Conservation (phyloP, 768 basidiomycete genomes). For the Multifurca ochricompacta region DNA sequence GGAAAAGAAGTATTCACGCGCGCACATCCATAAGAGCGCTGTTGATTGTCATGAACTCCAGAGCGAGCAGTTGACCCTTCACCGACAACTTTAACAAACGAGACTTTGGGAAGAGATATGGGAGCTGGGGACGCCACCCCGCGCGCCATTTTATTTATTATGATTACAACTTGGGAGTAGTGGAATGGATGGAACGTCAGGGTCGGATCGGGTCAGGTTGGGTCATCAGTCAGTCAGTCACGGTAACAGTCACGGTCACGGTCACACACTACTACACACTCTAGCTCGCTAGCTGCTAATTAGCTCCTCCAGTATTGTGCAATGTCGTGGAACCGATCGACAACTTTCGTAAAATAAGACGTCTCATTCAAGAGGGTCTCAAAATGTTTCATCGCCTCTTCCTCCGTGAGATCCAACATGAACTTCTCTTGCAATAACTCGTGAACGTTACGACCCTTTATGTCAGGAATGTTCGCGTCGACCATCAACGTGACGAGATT, state of each 20-base stretch:
- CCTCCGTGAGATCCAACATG: slow-evolving; percentile 86
- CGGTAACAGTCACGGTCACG: background rate
- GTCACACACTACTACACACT: no score
- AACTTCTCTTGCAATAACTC: slow-evolving; percentile 96
- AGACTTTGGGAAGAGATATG: slow-evolving; percentile 51
- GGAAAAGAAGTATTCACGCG: slow-evolving; percentile 29
- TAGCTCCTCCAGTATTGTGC: slow-evolving; percentile 85
- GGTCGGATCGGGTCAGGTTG: no score
- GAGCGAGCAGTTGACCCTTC: slow-evolving; percentile 51
- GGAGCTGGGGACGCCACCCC: slow-evolving; percentile 33
- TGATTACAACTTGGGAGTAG: no score
- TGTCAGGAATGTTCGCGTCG: slow-evolving; percentile 95
- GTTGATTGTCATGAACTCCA: slow-evolving; percentile 56
- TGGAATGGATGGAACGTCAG: no score
- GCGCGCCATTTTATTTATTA: slow-evolving; percentile 38
- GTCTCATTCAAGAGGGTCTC: slow-evolving; percentile 91
- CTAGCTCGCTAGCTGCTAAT: background rate
- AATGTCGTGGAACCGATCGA: slow-evolving; percentile 89
- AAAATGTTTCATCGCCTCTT: slow-evolving; percentile 96
- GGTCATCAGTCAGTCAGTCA: background rate
- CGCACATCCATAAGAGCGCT: slow-evolving; percentile 35
- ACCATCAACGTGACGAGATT: slow-evolving; percentile 97
- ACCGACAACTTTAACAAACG: slow-evolving; percentile 58
- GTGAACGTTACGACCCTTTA: slow-evolving; percentile 83
- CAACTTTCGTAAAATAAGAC: slow-evolving; percentile 84